Evolutionary conservation across 495 filamentous ascomycete species (phyloP).

Genomic region (Cenococcum geophilum): DNA sequence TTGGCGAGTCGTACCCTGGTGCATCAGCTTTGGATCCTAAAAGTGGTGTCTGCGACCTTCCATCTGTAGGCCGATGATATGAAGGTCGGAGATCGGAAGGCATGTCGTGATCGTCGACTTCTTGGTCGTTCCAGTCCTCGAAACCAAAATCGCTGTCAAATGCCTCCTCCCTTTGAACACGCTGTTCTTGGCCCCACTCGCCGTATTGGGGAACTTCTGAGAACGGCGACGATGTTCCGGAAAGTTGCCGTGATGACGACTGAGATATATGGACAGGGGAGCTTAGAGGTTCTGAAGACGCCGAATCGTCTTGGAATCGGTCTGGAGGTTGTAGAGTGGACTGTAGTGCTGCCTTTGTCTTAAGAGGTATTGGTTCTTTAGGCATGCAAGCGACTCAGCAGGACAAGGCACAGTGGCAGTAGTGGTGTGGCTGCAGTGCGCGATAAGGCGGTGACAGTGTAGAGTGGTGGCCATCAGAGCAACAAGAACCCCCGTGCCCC

Average conservation of each 20-base stretch:
- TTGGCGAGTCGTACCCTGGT: slow-evolving; percentile 8
- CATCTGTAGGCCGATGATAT: slow-evolving; percentile 9
- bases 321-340: slow-evolving; percentile 10
- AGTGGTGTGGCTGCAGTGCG: not conserved
- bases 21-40: slow-evolving; percentile 21
- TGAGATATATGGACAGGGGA: slow-evolving; percentile 18
- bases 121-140: slow-evolving; percentile 34
- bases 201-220: slow-evolving; percentile 7
- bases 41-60: slow-evolving; percentile 20
- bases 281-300: slow-evolving; percentile 15
- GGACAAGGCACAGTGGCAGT: not conserved
- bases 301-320: not conserved
- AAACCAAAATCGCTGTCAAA: slow-evolving; percentile 28
- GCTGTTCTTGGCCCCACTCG: slow-evolving; percentile 8
- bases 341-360: slow-evolving; percentile 7
- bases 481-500: too few relatives aligned
- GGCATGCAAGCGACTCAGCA: slow-evolving; percentile 26
- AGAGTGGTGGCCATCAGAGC: not conserved
- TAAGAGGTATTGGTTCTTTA: slow-evolving; percentile 18
- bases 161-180: slow-evolving; percentile 11
- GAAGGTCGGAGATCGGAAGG: slow-evolving; percentile 25
- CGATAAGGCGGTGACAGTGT: slow-evolving; percentile 1
- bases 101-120: slow-evolving; percentile 28
- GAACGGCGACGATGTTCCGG: slow-evolving; percentile 24
- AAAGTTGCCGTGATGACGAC: slow-evolving; percentile 26